Evolutionary conservation across 2,329 filamentous ascomycete species (phyloP).

Genomic region (Colletotrichum sp.): DNA sequence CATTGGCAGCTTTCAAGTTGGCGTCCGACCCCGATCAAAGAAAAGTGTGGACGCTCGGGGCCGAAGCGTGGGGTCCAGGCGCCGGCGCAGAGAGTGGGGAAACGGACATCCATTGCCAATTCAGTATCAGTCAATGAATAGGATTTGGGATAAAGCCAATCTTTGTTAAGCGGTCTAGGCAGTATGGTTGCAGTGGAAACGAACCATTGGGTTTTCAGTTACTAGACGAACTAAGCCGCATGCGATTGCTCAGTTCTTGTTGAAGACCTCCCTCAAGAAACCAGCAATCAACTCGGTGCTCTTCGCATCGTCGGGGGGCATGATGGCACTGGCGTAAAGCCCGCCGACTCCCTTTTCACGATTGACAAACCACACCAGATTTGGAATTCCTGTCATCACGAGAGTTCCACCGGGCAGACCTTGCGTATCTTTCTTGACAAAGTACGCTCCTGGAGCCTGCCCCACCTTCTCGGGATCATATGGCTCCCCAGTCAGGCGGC

Average conservation of each 20-base stretch:
- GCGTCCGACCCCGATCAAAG: not conserved
- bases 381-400: not conserved
- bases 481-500: not conserved
- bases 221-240: not conserved
- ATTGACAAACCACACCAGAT: not conserved
- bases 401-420: not conserved
- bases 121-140: too few relatives aligned
- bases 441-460: not conserved
- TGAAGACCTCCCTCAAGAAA: not conserved
- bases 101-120: not conserved
- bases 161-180: not conserved
- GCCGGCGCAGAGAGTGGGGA: not conserved
- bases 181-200: not conserved
- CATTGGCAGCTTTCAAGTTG: not conserved
- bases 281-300: not conserved
- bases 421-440: not conserved
- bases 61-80: not conserved
- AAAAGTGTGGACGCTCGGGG: not conserved
- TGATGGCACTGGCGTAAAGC: conserved; percentile 23
- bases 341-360: not conserved
- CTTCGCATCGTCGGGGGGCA: not conserved
- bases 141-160: not conserved
- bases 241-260: not conserved
- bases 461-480: not conserved
- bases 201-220: not conserved